phyloP scores from a whole-genome alignment of 2,329 filamentous ascomycete genomes.

The Fusarium palustre region DNA sequence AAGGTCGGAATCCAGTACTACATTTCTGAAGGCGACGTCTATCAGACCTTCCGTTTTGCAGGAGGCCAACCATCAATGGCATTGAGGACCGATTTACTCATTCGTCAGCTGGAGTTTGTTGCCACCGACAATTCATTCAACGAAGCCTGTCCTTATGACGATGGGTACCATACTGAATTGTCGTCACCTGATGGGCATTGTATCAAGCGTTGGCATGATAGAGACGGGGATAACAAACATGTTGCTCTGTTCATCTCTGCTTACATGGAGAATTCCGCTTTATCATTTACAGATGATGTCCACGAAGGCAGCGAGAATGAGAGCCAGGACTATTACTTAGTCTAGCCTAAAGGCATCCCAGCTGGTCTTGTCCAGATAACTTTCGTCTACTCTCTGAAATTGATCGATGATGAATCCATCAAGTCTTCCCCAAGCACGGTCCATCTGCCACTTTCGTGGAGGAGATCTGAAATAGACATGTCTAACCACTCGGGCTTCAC shows the following conservation, averaged over 20 bases:
- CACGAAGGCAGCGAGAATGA: too few relatives aligned
- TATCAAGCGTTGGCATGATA: not conserved
- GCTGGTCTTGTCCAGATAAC: not conserved
- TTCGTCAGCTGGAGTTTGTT: not conserved
- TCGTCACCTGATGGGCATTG: fast-evolving
- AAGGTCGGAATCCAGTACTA: not conserved
- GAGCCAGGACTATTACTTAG: too few relatives aligned
- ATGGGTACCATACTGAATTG: not conserved
- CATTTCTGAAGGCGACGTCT: not conserved
- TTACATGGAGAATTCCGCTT: not conserved
- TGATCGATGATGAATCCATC: not conserved
- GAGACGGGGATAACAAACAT: not conserved
- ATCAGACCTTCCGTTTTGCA: not conserved
- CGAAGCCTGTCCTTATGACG: not conserved
- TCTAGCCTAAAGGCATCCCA: too few relatives aligned
- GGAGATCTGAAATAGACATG: not conserved
- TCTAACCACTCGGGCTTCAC: not conserved
- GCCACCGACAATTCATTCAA: not conserved
- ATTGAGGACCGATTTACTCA: fast-evolving
- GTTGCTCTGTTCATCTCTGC: not conserved
- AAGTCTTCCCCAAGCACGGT: too few relatives aligned
- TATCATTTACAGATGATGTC: too few relatives aligned
- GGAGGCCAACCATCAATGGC: not conserved
- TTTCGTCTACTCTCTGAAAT: not conserved
- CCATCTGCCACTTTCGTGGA: too few relatives aligned